phyloP scores from a whole-genome alignment of 495 filamentous ascomycete species.

The Bathelium albidoporum region DNA sequence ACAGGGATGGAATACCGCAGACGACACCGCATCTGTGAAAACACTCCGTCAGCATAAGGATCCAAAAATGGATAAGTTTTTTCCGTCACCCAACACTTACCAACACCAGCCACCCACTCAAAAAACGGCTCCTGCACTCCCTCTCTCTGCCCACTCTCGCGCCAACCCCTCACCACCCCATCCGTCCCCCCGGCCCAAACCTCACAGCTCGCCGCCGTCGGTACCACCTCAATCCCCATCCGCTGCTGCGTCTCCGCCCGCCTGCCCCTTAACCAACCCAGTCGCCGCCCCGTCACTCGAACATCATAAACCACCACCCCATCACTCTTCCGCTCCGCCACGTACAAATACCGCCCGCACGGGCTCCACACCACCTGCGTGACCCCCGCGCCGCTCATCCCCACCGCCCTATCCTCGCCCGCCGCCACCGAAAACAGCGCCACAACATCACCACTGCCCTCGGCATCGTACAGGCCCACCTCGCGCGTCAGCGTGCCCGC shows the following conservation, averaged over 20 bases:
- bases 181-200: conserved; percentile 80
- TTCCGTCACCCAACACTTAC: conserved; percentile 12
- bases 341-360: conserved; percentile 77
- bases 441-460: conserved; percentile 53
- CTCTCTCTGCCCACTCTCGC: conserved; percentile 38
- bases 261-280: conserved; percentile 63
- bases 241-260: conserved; percentile 66
- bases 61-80: background rate
- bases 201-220: conserved; percentile 47
- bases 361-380: conserved; percentile 61
- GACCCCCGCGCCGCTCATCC: conserved; percentile 61
- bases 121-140: conserved; percentile 26
- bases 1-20: conserved; percentile 53
- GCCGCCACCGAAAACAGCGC: conserved; percentile 52
- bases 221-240: conserved; percentile 59
- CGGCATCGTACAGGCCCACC: conserved; percentile 64
- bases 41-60: background rate
- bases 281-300: conserved; percentile 54
- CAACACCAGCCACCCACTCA: conserved; percentile 27
- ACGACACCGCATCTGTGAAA: conserved; percentile 45
- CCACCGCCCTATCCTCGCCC: conserved; percentile 35
- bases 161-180: conserved; percentile 70
- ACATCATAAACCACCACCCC: conserved; percentile 77
- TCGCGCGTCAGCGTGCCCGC: conserved; percentile 73
- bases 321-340: conserved; percentile 71